Evolutionary conservation across 441 rosid species (phyloP).

Genomic region (Brassica hybrid): DNA sequence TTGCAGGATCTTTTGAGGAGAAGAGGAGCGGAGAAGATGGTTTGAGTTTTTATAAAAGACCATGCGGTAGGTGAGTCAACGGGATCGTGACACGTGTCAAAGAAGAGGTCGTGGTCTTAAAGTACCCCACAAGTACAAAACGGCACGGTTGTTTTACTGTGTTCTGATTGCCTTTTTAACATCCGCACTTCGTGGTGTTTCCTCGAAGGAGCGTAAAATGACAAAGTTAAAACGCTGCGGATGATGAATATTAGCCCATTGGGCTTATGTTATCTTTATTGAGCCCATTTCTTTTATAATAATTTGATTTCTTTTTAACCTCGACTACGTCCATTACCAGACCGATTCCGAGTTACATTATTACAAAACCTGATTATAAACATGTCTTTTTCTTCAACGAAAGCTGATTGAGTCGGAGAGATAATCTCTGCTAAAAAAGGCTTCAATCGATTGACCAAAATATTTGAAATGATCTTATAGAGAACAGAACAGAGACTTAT

Average conservation of each 20-base stretch:
- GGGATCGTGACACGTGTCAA: constrained; percentile 25
- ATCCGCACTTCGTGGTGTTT: constrained; percentile 10
- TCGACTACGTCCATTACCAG: background rate
- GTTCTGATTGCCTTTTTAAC: background rate
- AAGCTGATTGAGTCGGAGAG: background rate
- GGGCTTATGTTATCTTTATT: constrained; percentile 1
- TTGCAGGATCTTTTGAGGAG: background rate
- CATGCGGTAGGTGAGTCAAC: constrained; percentile 9
- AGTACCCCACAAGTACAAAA: background rate
- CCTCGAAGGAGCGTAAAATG: background rate
- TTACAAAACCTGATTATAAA: background rate
- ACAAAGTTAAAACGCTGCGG: background rate
- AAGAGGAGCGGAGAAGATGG: background rate
- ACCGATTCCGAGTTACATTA: background rate
- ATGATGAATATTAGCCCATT: constrained; percentile 6
- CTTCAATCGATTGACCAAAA: background rate
- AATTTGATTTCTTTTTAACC: background rate
- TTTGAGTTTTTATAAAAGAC: background rate
- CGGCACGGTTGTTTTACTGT: constrained; percentile 5
- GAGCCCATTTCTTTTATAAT: background rate
- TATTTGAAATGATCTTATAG: background rate
- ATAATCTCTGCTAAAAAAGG: background rate
- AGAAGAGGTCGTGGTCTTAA: background rate
- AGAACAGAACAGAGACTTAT: background rate
- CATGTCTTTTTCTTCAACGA: background rate